These are phyloP conservation scores for Suhomyces anneliseae DNA, from an alignment of 1,139 yeast species.

Conservation along the genomic window DNA sequence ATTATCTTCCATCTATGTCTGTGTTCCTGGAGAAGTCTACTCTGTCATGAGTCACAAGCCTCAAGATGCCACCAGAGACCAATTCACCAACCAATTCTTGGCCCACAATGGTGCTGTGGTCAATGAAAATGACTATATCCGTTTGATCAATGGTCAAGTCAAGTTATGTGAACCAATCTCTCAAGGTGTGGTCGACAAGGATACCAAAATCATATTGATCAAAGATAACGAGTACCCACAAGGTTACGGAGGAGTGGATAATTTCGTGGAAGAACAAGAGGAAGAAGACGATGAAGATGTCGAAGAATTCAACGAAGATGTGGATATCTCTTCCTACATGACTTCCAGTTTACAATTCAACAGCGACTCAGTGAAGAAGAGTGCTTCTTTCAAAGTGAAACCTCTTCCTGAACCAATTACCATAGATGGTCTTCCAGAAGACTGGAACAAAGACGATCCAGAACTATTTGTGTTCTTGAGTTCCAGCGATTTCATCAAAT, in stretches of 20 bases:
- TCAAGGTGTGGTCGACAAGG: conserved; percentile 54
- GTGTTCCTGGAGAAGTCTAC: conserved; percentile 49
- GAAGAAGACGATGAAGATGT: conserved; percentile 10
- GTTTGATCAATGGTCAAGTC: conserved; percentile 51
- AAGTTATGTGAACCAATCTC: conserved; percentile 69
- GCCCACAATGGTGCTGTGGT: conserved; percentile 34
- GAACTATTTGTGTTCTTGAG: conserved; percentile 55
- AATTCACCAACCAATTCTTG: conserved; percentile 28
- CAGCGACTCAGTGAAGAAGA: background rate
- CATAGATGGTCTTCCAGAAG: conserved; percentile 24
- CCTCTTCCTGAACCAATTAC: conserved; percentile 34
- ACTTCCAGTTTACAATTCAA: conserved; percentile 32
- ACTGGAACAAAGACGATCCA: conserved; percentile 40
- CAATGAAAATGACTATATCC: conserved; percentile 33
- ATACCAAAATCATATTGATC: conserved; percentile 55
- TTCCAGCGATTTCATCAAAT: conserved; percentile 49
- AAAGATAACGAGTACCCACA: conserved; percentile 26
- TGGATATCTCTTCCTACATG: conserved; percentile 40
- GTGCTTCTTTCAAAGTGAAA: conserved; percentile 21
- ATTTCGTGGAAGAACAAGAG: conserved; percentile 5
- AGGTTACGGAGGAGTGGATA: conserved; percentile 5
- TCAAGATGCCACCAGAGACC: conserved; percentile 26
- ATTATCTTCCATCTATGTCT: conserved; percentile 36
- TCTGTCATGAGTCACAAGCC: conserved; percentile 32
- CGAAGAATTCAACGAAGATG: conserved; percentile 10